phyloP scores from a whole-genome alignment of 2,329 filamentous ascomycete genomes.

The Tolypocladium endophyticum region DNA sequence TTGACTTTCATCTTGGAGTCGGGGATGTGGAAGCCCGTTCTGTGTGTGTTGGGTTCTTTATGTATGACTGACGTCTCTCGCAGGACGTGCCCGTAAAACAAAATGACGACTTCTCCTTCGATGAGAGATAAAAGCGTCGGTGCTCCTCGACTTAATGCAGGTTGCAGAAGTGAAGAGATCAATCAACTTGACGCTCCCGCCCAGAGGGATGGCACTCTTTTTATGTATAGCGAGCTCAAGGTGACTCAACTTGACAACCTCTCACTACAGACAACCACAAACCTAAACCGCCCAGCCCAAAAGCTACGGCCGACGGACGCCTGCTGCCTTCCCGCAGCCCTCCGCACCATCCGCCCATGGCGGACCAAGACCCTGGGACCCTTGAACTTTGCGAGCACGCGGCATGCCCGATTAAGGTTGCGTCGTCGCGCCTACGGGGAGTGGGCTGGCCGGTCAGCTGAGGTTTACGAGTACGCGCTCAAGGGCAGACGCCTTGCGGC shows the following conservation, averaged over 20 bases:
- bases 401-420: neutral
- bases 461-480: neutral
- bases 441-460: neutral
- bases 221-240: neutral
- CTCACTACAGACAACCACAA: neutral
- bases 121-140: too few relatives aligned
- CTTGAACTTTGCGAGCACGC: too few relatives aligned
- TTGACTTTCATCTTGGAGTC: neutral
- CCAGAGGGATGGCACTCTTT: neutral
- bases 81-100: neutral
- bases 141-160: too few relatives aligned
- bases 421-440: neutral
- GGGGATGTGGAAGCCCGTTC: neutral
- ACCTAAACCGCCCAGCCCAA: neutral
- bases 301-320: neutral
- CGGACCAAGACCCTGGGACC: neutral
- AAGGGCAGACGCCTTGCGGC: neutral
- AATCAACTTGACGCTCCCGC: neutral
- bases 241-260: too few relatives aligned
- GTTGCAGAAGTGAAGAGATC: too few relatives aligned
- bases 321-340: neutral
- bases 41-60: neutral
- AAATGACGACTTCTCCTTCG: too few relatives aligned
- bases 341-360: neutral
- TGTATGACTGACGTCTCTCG: neutral